A percentile compares a stretch with the other conserved stretches of the same genome.
Evolutionary conservation across 768 basidiomycete genomes (phyloP).

Genomic region (Psilocybe tampanensis): DNA sequence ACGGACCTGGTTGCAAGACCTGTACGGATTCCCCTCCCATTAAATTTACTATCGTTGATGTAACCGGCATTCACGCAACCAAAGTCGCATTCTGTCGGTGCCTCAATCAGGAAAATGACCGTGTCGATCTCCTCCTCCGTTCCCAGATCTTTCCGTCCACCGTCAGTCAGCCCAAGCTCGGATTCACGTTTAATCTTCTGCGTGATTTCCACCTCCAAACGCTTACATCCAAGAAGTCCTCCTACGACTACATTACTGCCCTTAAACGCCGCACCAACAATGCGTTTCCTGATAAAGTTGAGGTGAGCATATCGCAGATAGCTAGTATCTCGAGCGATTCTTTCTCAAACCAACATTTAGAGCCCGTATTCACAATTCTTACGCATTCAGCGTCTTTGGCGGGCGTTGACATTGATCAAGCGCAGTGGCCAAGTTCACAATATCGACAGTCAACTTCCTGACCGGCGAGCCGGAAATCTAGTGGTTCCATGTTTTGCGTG

Average conservation of each 20-base stretch:
- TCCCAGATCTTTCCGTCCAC: constrained; percentile 18
- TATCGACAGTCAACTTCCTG: constrained; percentile 19
- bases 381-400: constrained; percentile 26
- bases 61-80: no score
- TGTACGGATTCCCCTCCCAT: no score
- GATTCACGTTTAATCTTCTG: constrained; percentile 21
- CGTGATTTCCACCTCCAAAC: constrained; percentile 32
- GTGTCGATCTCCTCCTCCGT: constrained; percentile 1
- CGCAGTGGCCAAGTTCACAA: constrained; percentile 23
- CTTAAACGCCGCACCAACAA: constrained; percentile 23
- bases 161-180: constrained; percentile 13
- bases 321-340: background rate
- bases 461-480: constrained; percentile 17
- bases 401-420: constrained; percentile 12
- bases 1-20: no score
- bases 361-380: constrained; percentile 23
- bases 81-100: background rate
- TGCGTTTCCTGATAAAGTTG: constrained; percentile 22
- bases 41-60: no score
- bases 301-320: constrained; percentile 17
- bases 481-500: constrained; percentile 23
- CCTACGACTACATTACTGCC: constrained; percentile 30
- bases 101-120: background rate
- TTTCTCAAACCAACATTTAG: no score
- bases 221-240: constrained; percentile 31